Percentiles rank a stretch among this genome's conserved stretches.
Evolutionary conservation across 345 rosid species (phyloP).

Genomic region (Syzygium oleosum): DNA sequence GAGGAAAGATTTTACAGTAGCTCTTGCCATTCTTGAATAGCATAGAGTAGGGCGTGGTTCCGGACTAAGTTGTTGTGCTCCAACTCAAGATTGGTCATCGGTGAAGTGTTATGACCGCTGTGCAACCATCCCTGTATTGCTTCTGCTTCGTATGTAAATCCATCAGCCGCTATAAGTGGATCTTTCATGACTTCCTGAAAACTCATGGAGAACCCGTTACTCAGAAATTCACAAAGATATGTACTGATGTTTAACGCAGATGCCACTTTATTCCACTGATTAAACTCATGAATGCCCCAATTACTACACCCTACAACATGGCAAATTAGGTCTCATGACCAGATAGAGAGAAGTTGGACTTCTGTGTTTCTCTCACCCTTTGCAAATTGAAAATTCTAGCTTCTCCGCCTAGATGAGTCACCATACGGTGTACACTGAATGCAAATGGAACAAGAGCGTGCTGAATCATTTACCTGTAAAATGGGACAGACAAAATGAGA

Average conservation of each 20-base stretch:
- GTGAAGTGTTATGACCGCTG: conserved; percentile 76
- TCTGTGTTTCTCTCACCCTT: background rate
- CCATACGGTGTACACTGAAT: background rate
- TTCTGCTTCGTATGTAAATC: conserved; percentile 84
- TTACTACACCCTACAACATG: background rate
- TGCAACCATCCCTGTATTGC: conserved; percentile 83
- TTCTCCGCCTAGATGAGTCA: background rate
- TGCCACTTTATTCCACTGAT: background rate
- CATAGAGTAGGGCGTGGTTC: conserved; percentile 72
- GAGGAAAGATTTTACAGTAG: conserved; percentile 23
- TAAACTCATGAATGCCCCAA: background rate
- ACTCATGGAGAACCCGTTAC: background rate
- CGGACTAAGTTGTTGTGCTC: conserved; percentile 63
- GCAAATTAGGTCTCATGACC: background rate
- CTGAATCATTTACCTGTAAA: conserved; percentile 49
- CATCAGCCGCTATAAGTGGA: conserved; percentile 86
- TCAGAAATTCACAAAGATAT: background rate
- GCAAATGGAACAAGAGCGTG: background rate
- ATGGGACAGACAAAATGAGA: conserved; percentile 89
- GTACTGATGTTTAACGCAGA: background rate
- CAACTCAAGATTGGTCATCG: conserved; percentile 85
- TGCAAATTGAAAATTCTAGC: background rate
- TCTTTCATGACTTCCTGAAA: conserved; percentile 78
- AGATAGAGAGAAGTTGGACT: background rate
- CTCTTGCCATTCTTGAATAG: conserved; percentile 78